Conservation (phyloP, 345 rosid species). For the Citrus inodora region DNA sequence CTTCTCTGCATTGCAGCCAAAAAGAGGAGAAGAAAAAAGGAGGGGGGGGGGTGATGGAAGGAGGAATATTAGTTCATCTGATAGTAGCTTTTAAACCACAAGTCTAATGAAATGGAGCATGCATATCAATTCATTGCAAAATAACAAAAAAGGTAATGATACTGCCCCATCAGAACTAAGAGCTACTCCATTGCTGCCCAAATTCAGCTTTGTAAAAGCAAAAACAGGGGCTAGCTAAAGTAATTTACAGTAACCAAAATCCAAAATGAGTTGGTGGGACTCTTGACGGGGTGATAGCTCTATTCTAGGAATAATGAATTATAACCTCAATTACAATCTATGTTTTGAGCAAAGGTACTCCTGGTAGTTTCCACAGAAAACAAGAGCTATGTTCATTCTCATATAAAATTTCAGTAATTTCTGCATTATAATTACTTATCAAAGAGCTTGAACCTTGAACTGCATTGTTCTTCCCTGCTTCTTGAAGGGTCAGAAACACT, state of each 20-base stretch:
- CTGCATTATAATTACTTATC: not conserved
- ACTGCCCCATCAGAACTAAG: not conserved
- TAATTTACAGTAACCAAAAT: not conserved
- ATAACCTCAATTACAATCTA: not conserved
- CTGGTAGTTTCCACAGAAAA: not conserved
- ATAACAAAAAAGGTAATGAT: not conserved
- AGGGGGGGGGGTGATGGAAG: not conserved
- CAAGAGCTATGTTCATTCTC: not conserved
- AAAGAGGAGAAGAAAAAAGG: not conserved
- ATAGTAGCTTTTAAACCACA: not conserved
- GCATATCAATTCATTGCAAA: not conserved
- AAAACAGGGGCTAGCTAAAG: not conserved
- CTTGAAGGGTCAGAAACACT: not conserved
- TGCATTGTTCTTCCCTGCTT: not conserved
- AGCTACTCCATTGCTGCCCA: not conserved
- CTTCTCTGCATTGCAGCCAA: constrained; percentile 24
- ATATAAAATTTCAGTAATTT: not conserved
- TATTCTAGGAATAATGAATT: not conserved
- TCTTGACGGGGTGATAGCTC: not conserved
- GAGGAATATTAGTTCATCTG: not conserved
- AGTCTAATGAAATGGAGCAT: not conserved
- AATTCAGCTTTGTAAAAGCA: not conserved
- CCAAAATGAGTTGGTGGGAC: not conserved
- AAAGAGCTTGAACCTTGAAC: not conserved
- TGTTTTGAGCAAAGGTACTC: not conserved